Evolutionary conservation across 768 basidiomycete species (phyloP).

Genomic region (Suillus clintonianus): DNA sequence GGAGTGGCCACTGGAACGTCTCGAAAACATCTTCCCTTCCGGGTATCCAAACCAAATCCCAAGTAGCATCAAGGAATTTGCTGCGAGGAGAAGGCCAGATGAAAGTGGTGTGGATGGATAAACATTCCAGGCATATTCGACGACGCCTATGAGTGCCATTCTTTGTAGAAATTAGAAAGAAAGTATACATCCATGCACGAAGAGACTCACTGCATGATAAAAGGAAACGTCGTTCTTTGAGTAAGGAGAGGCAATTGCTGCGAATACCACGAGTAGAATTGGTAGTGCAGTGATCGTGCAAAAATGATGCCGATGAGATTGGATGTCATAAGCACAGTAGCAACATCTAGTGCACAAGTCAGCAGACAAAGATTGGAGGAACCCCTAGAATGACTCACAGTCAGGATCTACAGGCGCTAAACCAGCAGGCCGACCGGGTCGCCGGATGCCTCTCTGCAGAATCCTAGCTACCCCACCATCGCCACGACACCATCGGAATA

Average conservation of each 20-base stretch:
- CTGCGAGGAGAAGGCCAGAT: conserved; percentile 53
- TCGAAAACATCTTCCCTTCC: conserved; percentile 32
- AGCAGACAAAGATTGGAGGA: conserved; percentile 12
- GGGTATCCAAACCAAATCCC: conserved; percentile 58
- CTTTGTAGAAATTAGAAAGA: conserved; percentile 39
- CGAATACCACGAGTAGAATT: conserved; percentile 98
- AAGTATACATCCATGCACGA: neutral
- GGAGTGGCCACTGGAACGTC: neutral
- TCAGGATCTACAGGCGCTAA: conserved; percentile 53
- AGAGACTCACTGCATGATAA: conserved; percentile 56
- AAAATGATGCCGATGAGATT: conserved; percentile 92
- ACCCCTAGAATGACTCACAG: conserved; percentile 47
- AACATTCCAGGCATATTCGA: conserved; percentile 89
- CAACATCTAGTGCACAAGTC: conserved; percentile 55
- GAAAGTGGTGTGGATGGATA: conserved; percentile 78
- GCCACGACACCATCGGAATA: conserved; percentile 71
- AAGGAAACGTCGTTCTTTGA: conserved; percentile 71
- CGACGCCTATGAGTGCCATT: conserved; percentile 53
- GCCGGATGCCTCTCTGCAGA: conserved; percentile 52
- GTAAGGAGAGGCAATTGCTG: conserved; percentile 84
- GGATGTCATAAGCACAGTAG: conserved; percentile 83
- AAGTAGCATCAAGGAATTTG: conserved; percentile 51
- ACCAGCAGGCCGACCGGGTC: conserved; percentile 52
- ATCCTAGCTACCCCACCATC: conserved; percentile 69
- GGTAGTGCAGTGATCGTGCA: conserved; percentile 94